Percentiles rank a stretch among this genome's conserved stretches.
These are phyloP conservation scores for Penicillium fuscoglaucum DNA, from an alignment of 2,329 filamentous ascomycete genomes.

Conservation along the genomic window DNA sequence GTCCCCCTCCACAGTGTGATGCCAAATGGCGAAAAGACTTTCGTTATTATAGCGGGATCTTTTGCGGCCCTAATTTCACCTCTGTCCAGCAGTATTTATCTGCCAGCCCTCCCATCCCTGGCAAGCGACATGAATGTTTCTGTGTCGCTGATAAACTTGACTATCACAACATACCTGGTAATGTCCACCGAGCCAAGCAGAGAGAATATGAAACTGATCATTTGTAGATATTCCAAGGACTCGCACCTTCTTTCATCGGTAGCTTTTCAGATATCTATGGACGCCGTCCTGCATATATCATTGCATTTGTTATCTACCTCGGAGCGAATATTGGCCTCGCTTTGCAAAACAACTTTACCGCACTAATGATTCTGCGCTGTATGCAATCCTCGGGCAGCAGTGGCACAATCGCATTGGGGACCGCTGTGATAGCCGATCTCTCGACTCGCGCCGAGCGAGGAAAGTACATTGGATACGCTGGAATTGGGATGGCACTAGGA, in stretches of 20 bases:
- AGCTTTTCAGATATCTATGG: conserved; percentile 63
- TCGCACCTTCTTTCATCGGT: conserved; percentile 58
- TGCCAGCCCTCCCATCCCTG: conserved; percentile 41
- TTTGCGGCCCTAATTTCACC: conserved; percentile 19
- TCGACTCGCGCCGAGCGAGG: conserved; percentile 69
- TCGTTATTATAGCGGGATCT: conserved; percentile 13
- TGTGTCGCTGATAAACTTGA: conserved; percentile 28
- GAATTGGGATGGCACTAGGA: conserved; percentile 55
- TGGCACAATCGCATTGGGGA: conserved; percentile 69
- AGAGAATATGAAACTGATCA: neutral
- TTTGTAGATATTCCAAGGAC: conserved; percentile 56
- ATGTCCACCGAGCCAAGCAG: neutral
- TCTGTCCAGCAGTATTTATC: conserved; percentile 32
- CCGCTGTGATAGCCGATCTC: conserved; percentile 71
- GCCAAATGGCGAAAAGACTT: conserved; percentile 9
- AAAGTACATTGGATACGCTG: conserved; percentile 69
- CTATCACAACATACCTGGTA: conserved; percentile 47
- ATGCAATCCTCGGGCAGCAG: conserved; percentile 55
- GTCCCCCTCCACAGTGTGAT: conserved; percentile 7
- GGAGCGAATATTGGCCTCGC: conserved; percentile 42
- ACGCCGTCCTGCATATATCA: conserved; percentile 61
- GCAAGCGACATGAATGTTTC: conserved; percentile 32
- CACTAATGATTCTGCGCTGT: conserved; percentile 40
- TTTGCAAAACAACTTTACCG: conserved; percentile 35
- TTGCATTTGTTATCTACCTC: conserved; percentile 52